phyloP scores from a whole-genome alignment of 345 rosid genomes.

The Noccaea caerulescens region DNA sequence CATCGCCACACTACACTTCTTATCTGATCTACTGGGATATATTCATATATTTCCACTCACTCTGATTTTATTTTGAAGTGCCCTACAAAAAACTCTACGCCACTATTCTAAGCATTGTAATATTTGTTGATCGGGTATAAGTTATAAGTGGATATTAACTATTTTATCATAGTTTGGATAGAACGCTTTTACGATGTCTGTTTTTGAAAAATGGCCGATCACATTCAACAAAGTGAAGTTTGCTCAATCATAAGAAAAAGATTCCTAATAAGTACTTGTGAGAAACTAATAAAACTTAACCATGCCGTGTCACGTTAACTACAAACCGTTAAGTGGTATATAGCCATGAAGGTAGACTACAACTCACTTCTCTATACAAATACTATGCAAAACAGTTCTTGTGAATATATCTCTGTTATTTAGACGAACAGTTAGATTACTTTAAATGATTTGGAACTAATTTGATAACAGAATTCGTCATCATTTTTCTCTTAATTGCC shows the following conservation, averaged over 20 bases:
- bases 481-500: too few relatives aligned
- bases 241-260: not conserved
- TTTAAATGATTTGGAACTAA: not conserved
- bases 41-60: not conserved
- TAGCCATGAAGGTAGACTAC: not conserved
- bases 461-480: too few relatives aligned
- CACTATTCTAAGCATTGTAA: not conserved
- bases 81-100: not conserved
- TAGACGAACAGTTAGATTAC: not conserved
- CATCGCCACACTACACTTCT: not conserved
- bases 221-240: slow-evolving; percentile 3
- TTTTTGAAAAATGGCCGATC: not conserved
- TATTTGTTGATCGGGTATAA: not conserved
- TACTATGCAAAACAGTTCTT: not conserved
- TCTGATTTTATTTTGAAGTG: not conserved
- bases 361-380: not conserved
- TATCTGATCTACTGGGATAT: not conserved
- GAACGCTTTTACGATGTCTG: not conserved
- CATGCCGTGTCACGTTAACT: slow-evolving; percentile 3
- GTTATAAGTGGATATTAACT: not conserved
- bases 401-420: not conserved
- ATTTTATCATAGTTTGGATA: not conserved
- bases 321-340: not conserved
- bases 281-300: not conserved
- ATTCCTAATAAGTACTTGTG: not conserved